A percentile compares a stretch with the other conserved stretches of the same genome.
Conservation (phyloP, 2,329 filamentous ascomycete genomes). For the Escovopsis sp. region DNA sequence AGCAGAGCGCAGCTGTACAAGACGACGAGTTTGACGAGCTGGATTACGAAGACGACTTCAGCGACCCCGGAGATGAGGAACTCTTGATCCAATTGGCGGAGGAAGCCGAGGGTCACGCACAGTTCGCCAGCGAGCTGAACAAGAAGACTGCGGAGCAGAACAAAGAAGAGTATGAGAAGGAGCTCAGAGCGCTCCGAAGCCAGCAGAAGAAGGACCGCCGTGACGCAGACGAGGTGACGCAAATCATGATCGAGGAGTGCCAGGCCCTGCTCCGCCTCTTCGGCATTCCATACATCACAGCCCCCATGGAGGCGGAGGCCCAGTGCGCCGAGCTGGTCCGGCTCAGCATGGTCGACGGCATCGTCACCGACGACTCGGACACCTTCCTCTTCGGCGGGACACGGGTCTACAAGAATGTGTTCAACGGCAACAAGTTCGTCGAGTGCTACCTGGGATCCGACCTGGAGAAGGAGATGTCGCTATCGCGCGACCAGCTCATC, state of each 20-base stretch:
- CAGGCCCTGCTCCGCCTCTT: constrained; percentile 83
- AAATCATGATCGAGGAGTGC: constrained; percentile 91
- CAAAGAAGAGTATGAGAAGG: constrained; percentile 67
- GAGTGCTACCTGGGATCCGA: constrained; percentile 84
- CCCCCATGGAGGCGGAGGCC: constrained; percentile 97
- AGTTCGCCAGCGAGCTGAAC: constrained; percentile 81
- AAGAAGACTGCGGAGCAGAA: constrained; percentile 56
- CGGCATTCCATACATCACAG: constrained; percentile 89
- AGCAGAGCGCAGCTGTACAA: constrained; percentile 10
- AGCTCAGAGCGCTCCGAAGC: constrained; percentile 72
- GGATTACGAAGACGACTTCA: constrained; percentile 54
- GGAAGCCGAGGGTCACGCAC: constrained; percentile 85
- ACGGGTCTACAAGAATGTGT: constrained; percentile 98
- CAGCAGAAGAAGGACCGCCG: constrained; percentile 94
- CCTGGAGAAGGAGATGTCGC: constrained; percentile 75
- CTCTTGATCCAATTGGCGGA: constrained; percentile 72
- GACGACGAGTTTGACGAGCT: constrained; percentile 36
- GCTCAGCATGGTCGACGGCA: constrained; percentile 84
- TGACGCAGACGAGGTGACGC: constrained; percentile 92
- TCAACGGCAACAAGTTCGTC: constrained; percentile 95
- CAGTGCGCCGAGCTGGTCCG: constrained; percentile 86
- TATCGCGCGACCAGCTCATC: constrained; percentile 78
- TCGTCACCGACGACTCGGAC: constrained; percentile 95
- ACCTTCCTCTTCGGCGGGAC: constrained; percentile 95
- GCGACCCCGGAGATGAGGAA: constrained; percentile 85